Evolutionary conservation across 768 basidiomycete species (phyloP).

Genomic region (Imleria badia): DNA sequence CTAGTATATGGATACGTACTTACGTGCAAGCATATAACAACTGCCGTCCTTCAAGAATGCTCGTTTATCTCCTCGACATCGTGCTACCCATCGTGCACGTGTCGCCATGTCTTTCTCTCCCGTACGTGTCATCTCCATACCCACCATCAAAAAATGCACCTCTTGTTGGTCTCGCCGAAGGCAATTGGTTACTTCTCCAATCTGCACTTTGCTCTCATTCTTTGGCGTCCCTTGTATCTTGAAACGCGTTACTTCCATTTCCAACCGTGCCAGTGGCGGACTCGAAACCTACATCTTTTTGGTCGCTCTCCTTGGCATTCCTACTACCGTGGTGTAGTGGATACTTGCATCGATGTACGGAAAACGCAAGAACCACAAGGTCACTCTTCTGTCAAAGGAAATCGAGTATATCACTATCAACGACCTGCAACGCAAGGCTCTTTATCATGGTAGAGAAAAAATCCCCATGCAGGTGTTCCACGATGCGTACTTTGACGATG

Average conservation of each 20-base stretch:
- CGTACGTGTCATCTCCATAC: conserved; percentile 62
- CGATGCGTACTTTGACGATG: conserved; percentile 96
- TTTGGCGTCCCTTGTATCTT: conserved; percentile 83
- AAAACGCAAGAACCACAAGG: conserved; percentile 78
- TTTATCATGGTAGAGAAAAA: conserved; percentile 83
- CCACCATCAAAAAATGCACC: conserved; percentile 87
- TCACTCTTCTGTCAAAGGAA: conserved; percentile 77
- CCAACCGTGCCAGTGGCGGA: conserved; percentile 81
- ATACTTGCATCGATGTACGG: conserved; percentile 81
- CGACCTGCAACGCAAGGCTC: conserved; percentile 73
- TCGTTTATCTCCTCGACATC: conserved; percentile 13
- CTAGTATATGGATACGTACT: too few species aligned
- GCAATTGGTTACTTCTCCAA: conserved; percentile 86
- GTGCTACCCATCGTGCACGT: neutral
- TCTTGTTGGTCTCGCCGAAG: conserved; percentile 77
- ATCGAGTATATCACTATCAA: conserved; percentile 91
- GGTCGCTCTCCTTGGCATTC: conserved; percentile 68
- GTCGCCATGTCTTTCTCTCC: conserved; percentile 43
- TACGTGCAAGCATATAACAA: too few species aligned
- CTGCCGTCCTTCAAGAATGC: too few species aligned
- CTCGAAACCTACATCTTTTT: conserved; percentile 86
- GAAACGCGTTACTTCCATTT: conserved; percentile 77
- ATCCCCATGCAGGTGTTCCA: conserved; percentile 98
- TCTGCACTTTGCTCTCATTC: conserved; percentile 67
- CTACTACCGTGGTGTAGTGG: conserved; percentile 88